Conservation (phyloP, 2,329 filamentous ascomycete species). For the Dendrostoma leiphaemia region DNA sequence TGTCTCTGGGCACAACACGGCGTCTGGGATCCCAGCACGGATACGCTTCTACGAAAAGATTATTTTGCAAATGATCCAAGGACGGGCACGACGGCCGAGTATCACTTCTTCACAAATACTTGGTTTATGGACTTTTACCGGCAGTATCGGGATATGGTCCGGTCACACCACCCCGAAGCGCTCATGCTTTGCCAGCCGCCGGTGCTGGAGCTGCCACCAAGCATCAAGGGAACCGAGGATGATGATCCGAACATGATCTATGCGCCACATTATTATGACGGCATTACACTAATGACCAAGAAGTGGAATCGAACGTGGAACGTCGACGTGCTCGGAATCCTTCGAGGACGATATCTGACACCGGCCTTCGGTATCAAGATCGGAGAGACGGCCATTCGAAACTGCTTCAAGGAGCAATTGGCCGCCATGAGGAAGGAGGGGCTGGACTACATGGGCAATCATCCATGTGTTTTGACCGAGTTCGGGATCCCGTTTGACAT, state of each 20-base stretch:
- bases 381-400: slow-evolving; percentile 89
- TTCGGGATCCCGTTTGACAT: slow-evolving; percentile 99
- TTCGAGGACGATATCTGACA: slow-evolving; percentile 83
- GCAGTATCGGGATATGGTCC: slow-evolving; percentile 71
- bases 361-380: slow-evolving; percentile 91
- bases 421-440: slow-evolving; percentile 82
- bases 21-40: slow-evolving; percentile 81
- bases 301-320: slow-evolving; percentile 99
- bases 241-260: slow-evolving; percentile 91
- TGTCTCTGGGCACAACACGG: slow-evolving; percentile 97
- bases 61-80: slow-evolving; percentile 82
- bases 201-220: slow-evolving; percentile 86
- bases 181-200: slow-evolving; percentile 91
- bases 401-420: slow-evolving; percentile 87
- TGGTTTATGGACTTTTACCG: slow-evolving; percentile 90
- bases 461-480: slow-evolving; percentile 87
- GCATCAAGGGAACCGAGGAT: slow-evolving; percentile 81
- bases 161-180: slow-evolving; percentile 71
- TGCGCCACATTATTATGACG: slow-evolving; percentile 94
- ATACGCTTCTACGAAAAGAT: slow-evolving; percentile 76
- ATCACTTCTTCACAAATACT: slow-evolving; percentile 83
- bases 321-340: slow-evolving; percentile 87
- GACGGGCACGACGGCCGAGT: slow-evolving; percentile 72
- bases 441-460: slow-evolving; percentile 80
- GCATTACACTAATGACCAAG: slow-evolving; percentile 94